A percentile compares a stretch with the other conserved stretches of the same genome.
Conservation (phyloP, 768 basidiomycete species). For the Termitomyces bulborhizus region DNA sequence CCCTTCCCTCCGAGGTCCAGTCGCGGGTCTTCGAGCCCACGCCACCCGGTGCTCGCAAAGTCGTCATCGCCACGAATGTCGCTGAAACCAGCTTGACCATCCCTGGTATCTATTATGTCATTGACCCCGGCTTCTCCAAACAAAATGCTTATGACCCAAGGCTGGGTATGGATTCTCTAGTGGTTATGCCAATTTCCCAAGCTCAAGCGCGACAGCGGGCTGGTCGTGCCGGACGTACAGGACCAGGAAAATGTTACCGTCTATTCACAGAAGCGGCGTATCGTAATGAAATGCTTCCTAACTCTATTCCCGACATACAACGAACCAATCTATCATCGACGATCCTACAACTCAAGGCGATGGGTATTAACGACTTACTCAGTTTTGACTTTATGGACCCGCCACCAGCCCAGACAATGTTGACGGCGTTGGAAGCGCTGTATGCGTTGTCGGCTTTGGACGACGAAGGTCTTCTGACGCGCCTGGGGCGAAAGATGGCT, state of each 20-base stretch:
- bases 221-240: constrained; percentile 95
- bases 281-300: constrained; percentile 98
- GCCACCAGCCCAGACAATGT: constrained; percentile 93
- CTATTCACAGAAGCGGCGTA: constrained; percentile 98
- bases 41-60: constrained; percentile 96
- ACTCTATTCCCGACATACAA: constrained; percentile 96
- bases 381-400: constrained; percentile 99
- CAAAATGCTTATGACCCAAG: constrained; percentile 98
- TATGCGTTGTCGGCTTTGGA: constrained; percentile 96
- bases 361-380: constrained; percentile 97
- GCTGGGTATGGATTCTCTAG: constrained; percentile 96
- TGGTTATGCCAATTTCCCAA: constrained; percentile 98
- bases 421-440: constrained; percentile 90
- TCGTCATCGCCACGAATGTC: constrained; percentile 98
- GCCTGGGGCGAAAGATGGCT: constrained; percentile 97
- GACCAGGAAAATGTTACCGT: constrained; percentile 97
- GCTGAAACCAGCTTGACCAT: constrained; percentile 98
- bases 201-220: constrained; percentile 94
- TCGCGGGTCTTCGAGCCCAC: constrained; percentile 97
- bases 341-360: constrained; percentile 94
- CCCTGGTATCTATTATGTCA: constrained; percentile 97
- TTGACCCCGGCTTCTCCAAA: constrained; percentile 98
- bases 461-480: constrained; percentile 92
- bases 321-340: constrained; percentile 89
- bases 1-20: constrained; percentile 96